Evolutionary conservation across 2,329 filamentous ascomycete species (phyloP), one percentile per base, ranked within the genome.

Genomic region (Trichoderma polysporum): DNA sequence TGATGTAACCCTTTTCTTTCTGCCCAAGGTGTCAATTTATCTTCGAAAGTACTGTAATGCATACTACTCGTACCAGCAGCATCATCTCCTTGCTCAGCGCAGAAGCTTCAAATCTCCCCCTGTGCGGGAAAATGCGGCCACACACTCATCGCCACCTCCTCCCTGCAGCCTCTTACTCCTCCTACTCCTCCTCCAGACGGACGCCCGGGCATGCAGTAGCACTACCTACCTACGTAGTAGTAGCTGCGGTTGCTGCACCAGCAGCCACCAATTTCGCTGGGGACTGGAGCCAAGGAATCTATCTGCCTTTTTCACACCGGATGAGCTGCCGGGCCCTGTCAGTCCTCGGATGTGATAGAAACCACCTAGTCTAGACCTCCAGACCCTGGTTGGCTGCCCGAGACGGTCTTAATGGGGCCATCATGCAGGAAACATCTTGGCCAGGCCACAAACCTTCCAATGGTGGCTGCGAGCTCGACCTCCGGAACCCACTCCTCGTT

Each of bases 391-490:
- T 47, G 50, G 37, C 35, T 27, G 59, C 52, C 41, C 59, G 19
- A 62, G 59, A 53, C 59, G 10, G 39, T 31, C 41, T n/a, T 57
- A 22, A 53, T 49, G 62, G 62, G 31, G 41, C 29, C 52, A 31
- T 37, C 31, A 65, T 58, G 52, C 53, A 49, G 62, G 8, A 56
- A 64, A 64, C 50, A 64, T 31, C 60, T 64, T 47, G 60, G 49
- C 60, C 60, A 33, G 27, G 60, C 35, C 47, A 31, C 27, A 25
- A 27, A 39, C n/a, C 19, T 17, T 35, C 37, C 60, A 56, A 56
- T 56, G 50, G 59, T 41, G 47, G 50, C 60, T 39, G 29, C 60
- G 45, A 54, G 35, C 60, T 64, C 60, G 19, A 64, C n/a, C 57
- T 65, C 41, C 53, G 15, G 25, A 50, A 60, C 27, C 54, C 54